Conservation (phyloP, 306 rosid species). For the Cicer bijugum region DNA sequence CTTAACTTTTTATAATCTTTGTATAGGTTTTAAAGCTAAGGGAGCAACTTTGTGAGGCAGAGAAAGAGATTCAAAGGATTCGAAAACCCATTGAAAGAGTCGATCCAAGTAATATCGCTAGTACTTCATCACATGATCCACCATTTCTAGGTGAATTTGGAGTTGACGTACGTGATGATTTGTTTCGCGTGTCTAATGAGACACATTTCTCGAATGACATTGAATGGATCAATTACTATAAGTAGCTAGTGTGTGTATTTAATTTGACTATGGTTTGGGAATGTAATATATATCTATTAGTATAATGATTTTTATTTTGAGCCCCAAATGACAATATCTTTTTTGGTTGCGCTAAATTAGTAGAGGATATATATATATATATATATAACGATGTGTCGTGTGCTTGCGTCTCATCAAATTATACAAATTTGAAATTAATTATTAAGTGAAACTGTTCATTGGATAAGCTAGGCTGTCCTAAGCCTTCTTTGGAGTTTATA, state of each 20-base stretch:
- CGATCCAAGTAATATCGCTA: slow-evolving; percentile 62
- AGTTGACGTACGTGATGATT: slow-evolving; percentile 58
- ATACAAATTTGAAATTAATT: not conserved
- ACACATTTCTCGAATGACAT: slow-evolving; percentile 53
- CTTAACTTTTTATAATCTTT: too few relatives aligned
- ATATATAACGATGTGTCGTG: not conserved
- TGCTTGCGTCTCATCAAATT: slow-evolving; percentile 17
- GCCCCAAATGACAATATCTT: not conserved
- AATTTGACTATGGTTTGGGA: slow-evolving; percentile 49
- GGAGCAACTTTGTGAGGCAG: slow-evolving; percentile 62
- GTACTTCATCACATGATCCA: slow-evolving; percentile 48
- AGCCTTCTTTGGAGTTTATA: too few relatives aligned
- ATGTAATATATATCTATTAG: slow-evolving; percentile 42
- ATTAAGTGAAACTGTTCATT: slow-evolving; percentile 1
- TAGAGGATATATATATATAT: slow-evolving; percentile 12
- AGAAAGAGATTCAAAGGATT: slow-evolving; percentile 64
- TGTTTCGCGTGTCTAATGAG: slow-evolving; percentile 51
- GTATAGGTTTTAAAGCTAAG: slow-evolving; percentile 66
- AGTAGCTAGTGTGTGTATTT: slow-evolving; percentile 46
- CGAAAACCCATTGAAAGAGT: slow-evolving; percentile 51
- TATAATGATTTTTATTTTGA: slow-evolving; percentile 44
- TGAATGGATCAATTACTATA: slow-evolving; percentile 66
- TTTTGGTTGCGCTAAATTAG: slow-evolving; percentile 3
- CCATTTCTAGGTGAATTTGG: slow-evolving; percentile 68
- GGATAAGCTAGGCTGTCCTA: not conserved